Evolutionary conservation across 108 stramenopile species (phyloP).

Genomic region (Pseudonitzschia multiseries): DNA sequence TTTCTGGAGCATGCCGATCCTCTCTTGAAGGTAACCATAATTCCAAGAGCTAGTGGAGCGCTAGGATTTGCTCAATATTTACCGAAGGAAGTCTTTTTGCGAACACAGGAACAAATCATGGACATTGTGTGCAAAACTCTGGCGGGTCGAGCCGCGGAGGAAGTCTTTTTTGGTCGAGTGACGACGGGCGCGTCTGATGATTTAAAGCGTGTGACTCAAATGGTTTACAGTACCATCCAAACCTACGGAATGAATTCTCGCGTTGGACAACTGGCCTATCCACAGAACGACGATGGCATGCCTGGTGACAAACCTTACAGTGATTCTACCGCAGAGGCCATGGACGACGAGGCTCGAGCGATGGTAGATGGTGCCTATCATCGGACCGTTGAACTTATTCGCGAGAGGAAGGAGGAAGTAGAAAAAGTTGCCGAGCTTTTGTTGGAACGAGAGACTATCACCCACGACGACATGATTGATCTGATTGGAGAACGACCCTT

Average conservation of each 20-base stretch:
- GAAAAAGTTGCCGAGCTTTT: constrained; percentile 87
- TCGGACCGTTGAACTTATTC: constrained; percentile 82
- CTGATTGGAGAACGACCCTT: constrained; percentile 92
- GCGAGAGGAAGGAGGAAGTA: constrained; percentile 82
- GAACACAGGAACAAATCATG: constrained; percentile 66
- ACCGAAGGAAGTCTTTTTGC: constrained; percentile 88
- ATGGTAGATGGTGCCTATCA: constrained; percentile 95
- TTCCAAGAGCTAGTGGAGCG: constrained; percentile 84
- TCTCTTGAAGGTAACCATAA: constrained; percentile 91
- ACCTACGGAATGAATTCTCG: constrained; percentile 89
- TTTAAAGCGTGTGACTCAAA: constrained; percentile 90
- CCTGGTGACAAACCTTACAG: constrained; percentile 91
- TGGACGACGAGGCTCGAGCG: constrained; percentile 93
- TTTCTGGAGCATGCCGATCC: constrained; percentile 79
- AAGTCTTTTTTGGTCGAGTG: constrained; percentile 91
- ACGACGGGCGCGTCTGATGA: constrained; percentile 97
- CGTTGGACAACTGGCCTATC: constrained; percentile 95
- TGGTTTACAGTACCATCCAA: constrained; percentile 92
- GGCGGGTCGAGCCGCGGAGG: constrained; percentile 96
- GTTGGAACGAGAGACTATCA: constrained; percentile 96
- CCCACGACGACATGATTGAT: constrained; percentile 92
- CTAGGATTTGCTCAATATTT: constrained; percentile 92
- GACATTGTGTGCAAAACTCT: constrained; percentile 89
- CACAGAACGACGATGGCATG: constrained; percentile 78
- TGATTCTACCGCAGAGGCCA: constrained; percentile 92